Base-by-base conservation (phyloP, 345 rosid species). In the Cardamine resedifolia region DNA sequence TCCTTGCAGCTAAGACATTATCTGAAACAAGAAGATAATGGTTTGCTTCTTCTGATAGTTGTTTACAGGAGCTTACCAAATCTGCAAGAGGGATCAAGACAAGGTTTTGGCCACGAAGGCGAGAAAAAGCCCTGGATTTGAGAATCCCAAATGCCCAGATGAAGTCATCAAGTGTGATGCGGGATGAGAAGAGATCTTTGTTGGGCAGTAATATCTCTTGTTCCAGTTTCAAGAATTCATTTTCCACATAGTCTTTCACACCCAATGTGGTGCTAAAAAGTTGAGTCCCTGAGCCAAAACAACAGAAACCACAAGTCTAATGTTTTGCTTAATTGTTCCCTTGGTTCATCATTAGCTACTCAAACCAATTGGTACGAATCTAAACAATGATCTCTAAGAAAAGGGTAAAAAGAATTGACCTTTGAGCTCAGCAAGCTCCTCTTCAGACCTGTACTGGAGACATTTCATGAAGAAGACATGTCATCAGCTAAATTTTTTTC, bases 371-470 rank as follows among this genome's bases (percentile, higher is more conserved):
- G 61, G 51, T 41, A 38, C 38, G 26, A 64, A 63, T 21, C 58
- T 44, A 66, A 53, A 65, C 47, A 45, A 41, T 56, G 43, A 58
- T 16, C 59, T 16, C 58, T 18, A 50, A 58, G 12, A 47, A 16
- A 4, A 34, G 31, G 23, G 44, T 36, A 57, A 30, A 56, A 49
- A 57, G 18, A 33, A 64, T 28, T 74, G 57, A 93, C 98, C 98
- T 89, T 88, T 88, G 72, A 94, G 85, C 83, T 94, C 89, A 61
- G 82, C 87, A 65, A 91, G 89, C 87, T 94, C 98, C 74, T 89
- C 92, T 79, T 91, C 96, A 77, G 97, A 91, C 96, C 98, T 94
- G 98, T 83, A 77, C 98, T 91, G 96, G 82, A 86, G 77, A 83
- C 84, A 84, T 72, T 68, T 55, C 64, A 58, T 45, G 73, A 67